Evolutionary conservation across 768 basidiomycete genomes (phyloP), one percentile per base, ranked within the genome.

Genomic region (Phanerodontia chrysosporium): DNA sequence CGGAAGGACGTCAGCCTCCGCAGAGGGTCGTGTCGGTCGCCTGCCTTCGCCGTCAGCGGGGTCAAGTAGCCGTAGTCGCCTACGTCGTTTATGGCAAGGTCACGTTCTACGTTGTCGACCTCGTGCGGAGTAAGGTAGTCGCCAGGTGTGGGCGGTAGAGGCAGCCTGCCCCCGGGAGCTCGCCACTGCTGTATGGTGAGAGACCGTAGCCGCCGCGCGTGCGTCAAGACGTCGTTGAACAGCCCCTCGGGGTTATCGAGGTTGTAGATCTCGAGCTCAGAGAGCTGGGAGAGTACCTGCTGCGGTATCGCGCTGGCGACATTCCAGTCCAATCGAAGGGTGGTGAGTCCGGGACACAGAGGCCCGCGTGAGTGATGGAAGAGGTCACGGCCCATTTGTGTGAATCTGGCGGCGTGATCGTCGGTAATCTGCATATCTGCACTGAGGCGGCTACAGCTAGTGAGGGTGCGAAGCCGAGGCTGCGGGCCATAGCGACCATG

Each of bases 201-300:
- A 1, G 56, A 57, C 24, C 42, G 28, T 9, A 57, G 48, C 22
- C n/a, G 46, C 46, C 22, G 30, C 48, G 32, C 27, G 13, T 7
- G 2, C 21, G 13, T 7, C 22, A 49, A 39, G 16, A 13, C 21
- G 28, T 49, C 53, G 18, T 48, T 30, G 22, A 36, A 53, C 21
- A 57, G 27, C 29, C 30, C n/a, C 13, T 44, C 27, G 8, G 39
- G 27, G 25, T 46, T 28, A 12, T 32, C 55, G n/a, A 36, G 27
- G 46, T 57, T 49, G 21, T 30, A 49, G 22, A 57, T 16, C 18
- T 57, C 56, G 27, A 57, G 56, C 16, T 48, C 32, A 9, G 24
- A 24, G n/a, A 57, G 46, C 28, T 39, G 46, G 5, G 21, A 21
- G 14, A 49, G 21, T 5, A 57, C 56, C 48, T 36, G 28, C 7